Base-by-base conservation (phyloP, 441 rosid genomes). In the Euphorbia corollata region DNA sequence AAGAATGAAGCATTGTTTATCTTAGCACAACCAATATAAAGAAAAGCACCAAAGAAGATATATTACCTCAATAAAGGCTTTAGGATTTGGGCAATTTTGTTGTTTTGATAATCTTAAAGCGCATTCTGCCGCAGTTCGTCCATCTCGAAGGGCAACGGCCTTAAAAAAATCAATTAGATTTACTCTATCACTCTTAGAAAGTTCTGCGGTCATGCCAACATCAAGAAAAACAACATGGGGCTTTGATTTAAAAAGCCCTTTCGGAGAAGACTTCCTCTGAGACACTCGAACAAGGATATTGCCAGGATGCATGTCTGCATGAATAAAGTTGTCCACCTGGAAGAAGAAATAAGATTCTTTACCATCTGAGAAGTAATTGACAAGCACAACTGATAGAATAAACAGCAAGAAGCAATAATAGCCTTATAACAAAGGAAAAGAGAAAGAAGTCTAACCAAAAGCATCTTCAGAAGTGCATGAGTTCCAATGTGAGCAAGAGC, bases 291-390 rank as follows among this genome's bases (percentile, higher is more conserved):
- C 98, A 65, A 92, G 93, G 75, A 96, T 92, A 71, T 96, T 96
- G 61, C 98, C 99, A 65, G 99, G 99, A 85, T 96, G 99, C 99
- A 96, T 96, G 76, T 96, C 99, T 71, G 99, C 99, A 71, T 96
- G 99, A 71, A 92, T 92, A 80, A 96, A 96, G 84, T 96, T 96
- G 81, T 96, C 99, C 77, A 90, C 99, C 98, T 96, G 91, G 73
- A 80, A 75, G 16, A 74, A 65, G 30, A 70, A 78, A 56, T 15
- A 30, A 30, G 59, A 18, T 59, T n/a, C 58, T 62, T 66, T 23
- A 34, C 73, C 12, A 50, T 47, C 18, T 53, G 69, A 61, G 54
- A 27, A 63, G 48, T 13, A 45, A 24, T 22, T 15, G 38, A 23
- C 30, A 54, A 20, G 30, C 23, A 54, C 13, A 20, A 54, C 58